Conservation (phyloP, 2,329 filamentous ascomycete species). For the Thyridium curvatum region DNA sequence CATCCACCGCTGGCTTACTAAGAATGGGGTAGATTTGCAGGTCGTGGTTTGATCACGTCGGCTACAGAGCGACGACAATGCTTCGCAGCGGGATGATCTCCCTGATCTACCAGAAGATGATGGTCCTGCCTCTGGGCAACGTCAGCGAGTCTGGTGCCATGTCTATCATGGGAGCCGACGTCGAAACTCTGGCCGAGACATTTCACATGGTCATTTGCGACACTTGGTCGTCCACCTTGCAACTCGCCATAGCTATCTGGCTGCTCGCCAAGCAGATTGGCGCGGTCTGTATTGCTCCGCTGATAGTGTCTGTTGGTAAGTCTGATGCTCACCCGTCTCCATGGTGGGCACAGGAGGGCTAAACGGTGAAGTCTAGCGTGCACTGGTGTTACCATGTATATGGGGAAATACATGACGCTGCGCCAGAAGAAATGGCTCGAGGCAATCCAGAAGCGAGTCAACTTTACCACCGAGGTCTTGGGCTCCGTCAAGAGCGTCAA, state of each 20-base stretch:
- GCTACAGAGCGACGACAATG: slow-evolving; percentile 6
- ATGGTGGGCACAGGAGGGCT: no score
- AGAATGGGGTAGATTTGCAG: no score
- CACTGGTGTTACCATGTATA: no score
- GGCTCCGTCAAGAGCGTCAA: slow-evolving; percentile 45
- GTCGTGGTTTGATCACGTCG: no score
- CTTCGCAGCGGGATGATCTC: slow-evolving; percentile 19
- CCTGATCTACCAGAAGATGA: slow-evolving; percentile 24
- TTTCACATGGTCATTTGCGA: no score
- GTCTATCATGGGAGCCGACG: slow-evolving; percentile 25
- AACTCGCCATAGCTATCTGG: slow-evolving; percentile 11
- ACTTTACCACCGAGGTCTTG: slow-evolving; percentile 38
- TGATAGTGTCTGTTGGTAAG: slow-evolving; percentile 5
- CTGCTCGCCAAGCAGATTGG: slow-evolving; percentile 12
- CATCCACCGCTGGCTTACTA: no score
- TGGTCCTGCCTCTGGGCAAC: slow-evolving; percentile 6
- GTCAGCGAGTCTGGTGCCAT: slow-evolving; percentile 11
- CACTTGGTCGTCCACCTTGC: slow-evolving; percentile 10
- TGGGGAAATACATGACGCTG: no score
- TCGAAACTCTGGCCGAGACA: slow-evolving; percentile 10
- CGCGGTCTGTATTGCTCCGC: slow-evolving; percentile 9
- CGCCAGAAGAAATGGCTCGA: slow-evolving; percentile 39
- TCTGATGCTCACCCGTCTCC: no score
- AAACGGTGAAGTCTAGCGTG: no score
- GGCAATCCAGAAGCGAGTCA: slow-evolving; percentile 41